These are phyloP conservation scores for Millerozyma miso DNA, from an alignment of 805 yeast genomes.

Conservation along the genomic window DNA sequence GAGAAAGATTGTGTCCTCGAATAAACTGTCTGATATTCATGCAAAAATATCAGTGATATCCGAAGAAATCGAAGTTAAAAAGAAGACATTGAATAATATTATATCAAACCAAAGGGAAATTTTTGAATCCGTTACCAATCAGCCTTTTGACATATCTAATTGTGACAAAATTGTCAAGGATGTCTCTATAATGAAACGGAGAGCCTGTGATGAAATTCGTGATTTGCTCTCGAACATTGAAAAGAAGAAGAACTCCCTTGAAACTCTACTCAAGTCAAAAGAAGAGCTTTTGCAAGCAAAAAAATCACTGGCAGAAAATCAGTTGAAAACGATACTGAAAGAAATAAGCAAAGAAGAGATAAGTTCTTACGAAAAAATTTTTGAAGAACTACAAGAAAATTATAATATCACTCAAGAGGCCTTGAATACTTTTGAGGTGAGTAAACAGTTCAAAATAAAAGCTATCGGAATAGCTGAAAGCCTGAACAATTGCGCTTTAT, in stretches of 20 bases:
- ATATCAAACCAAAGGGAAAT: conserved; percentile 15
- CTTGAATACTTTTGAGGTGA: conserved; percentile 63
- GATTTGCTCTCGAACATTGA: background rate
- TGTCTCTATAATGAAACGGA: background rate
- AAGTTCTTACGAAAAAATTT: conserved; percentile 45
- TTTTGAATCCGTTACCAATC: conserved; percentile 16
- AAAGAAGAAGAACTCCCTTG: conserved; percentile 1
- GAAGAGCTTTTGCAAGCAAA: background rate
- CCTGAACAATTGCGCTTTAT: conserved; percentile 62
- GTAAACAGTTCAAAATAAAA: conserved; percentile 61
- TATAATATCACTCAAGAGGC: conserved; percentile 60
- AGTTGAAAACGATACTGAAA: conserved; percentile 15
- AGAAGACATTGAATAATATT: conserved; percentile 23
- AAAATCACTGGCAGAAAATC: conserved; percentile 4
- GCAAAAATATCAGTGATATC: conserved; percentile 48
- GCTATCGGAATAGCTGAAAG: conserved; percentile 63
- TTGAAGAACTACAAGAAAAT: conserved; percentile 58
- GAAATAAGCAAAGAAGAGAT: conserved; percentile 36
- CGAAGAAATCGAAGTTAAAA: conserved; percentile 34
- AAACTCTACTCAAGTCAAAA: conserved; percentile 1
- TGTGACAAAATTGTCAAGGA: conserved; percentile 9
- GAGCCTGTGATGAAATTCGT: background rate
- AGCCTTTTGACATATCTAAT: conserved; percentile 11
- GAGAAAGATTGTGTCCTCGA: conserved; percentile 46
- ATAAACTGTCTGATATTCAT: conserved; percentile 54